phyloP scores from a whole-genome alignment of 2,329 filamentous ascomycete genomes.

The Colletotrichum destructivum region DNA sequence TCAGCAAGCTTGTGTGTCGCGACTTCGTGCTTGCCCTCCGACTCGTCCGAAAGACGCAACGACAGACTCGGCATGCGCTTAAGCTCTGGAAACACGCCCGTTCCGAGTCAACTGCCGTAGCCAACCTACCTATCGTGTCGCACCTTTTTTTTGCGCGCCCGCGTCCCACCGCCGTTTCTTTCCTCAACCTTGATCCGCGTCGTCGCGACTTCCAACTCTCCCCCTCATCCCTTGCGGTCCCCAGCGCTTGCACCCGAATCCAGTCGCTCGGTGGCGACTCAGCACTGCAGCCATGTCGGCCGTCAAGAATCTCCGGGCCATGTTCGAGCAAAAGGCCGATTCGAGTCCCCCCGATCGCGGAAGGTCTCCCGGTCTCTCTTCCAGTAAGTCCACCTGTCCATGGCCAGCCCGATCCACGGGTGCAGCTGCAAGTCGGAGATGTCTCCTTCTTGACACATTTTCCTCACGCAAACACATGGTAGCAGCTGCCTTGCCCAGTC shows the following conservation, averaged over 20 bases:
- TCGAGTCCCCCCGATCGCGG: slow-evolving; percentile 78
- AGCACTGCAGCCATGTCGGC: slow-evolving; percentile 70
- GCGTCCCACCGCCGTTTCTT: slow-evolving; percentile 1
- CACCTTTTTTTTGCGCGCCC: background rate
- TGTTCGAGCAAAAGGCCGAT: slow-evolving; percentile 83
- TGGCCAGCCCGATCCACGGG: background rate
- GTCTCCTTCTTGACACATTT: background rate
- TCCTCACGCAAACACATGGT: background rate
- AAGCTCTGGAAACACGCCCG: slow-evolving; percentile 20
- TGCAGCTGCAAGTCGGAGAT: slow-evolving; percentile 5
- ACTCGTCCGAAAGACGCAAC: slow-evolving; percentile 6
- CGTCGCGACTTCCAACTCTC: slow-evolving; percentile 18
- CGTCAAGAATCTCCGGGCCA: slow-evolving; percentile 82
- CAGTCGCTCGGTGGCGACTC: slow-evolving; percentile 25
- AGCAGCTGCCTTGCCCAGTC: slow-evolving; percentile 3
- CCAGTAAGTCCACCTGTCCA: slow-evolving; percentile 53
- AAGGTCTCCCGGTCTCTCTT: slow-evolving; percentile 72
- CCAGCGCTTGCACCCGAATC: slow-evolving; percentile 5
- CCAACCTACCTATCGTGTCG: background rate
- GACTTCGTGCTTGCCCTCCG: slow-evolving; percentile 1
- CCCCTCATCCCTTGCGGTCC: slow-evolving; percentile 12
- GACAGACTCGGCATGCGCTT: slow-evolving; percentile 31
- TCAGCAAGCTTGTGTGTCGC: slow-evolving; percentile 18
- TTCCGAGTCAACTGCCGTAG: slow-evolving; percentile 15
- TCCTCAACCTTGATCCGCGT: slow-evolving; percentile 14